These are phyloP conservation scores for Chaetomiaceae sp. DNA, from an alignment of 2,329 filamentous ascomycete species.

Conservation along the genomic window DNA sequence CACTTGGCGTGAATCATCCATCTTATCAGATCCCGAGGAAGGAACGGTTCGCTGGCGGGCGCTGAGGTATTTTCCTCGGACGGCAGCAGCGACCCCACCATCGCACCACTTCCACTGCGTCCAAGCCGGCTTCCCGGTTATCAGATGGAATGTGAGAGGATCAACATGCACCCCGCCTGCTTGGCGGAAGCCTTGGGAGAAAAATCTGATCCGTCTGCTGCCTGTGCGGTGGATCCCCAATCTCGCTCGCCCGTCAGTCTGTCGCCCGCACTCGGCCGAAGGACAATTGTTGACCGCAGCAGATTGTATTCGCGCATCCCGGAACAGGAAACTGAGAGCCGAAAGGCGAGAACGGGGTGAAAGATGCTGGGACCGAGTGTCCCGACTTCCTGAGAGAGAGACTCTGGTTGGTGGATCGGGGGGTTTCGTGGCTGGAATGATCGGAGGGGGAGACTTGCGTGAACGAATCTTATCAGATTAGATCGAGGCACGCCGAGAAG, in stretches of 20 bases:
- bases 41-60: background rate
- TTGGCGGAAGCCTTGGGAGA: background rate
- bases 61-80: constrained; percentile 23
- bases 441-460: background rate
- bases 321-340: background rate
- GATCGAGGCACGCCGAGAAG: constrained; percentile 2
- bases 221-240: background rate
- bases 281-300: background rate
- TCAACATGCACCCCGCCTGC: background rate
- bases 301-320: background rate
- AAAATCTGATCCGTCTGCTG: constrained; percentile 7
- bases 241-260: background rate
- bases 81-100: constrained; percentile 7
- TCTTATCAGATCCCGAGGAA: constrained; percentile 24
- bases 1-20: constrained; percentile 25
- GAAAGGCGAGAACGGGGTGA: too few relatives aligned
- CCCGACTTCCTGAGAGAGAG: too few relatives aligned
- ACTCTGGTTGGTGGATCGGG: too few relatives aligned
- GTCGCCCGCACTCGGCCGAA: constrained; percentile 1
- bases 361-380: too few relatives aligned
- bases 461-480: constrained; percentile 24
- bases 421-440: background rate
- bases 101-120: constrained; percentile 10
- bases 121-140: constrained; percentile 12
- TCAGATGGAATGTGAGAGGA: constrained; percentile 20